Base-by-base conservation (phyloP, 805 yeast genomes). In the Jamesozyma rosinii region DNA sequence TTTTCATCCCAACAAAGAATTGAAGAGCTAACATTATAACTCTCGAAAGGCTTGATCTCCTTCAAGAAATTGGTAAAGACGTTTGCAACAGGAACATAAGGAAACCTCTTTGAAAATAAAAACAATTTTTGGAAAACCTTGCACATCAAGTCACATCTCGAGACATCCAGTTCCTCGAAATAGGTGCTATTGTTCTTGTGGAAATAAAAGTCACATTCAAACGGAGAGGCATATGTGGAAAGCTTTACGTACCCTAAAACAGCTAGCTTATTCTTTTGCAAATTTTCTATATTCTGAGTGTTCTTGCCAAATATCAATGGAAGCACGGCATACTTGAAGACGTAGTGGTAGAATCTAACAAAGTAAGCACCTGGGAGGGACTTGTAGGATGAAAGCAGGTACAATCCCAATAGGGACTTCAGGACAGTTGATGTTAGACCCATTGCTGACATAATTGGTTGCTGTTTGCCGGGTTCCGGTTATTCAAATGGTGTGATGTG, bases 111-210 rank as follows among this genome's bases (percentile, higher is more conserved):
- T n/a, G 53, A 52, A 40, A 66, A 70, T 47, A 37, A 66, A 58
- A 81, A 77, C 44, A 77, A 66, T 49, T 72, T 72, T 53, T 76
- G 80, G 52, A 89, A 75, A 4, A 77, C 64, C 37, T 65, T 61
- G 20, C 75, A 64, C 66, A 87, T 66, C 43, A 81, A 62, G 44
- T 78, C 76, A 6, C 83, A 71, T 57, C 97, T 76, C 2, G 85
- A 78, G 48, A 87, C 70, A 58, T 89, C 97, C 58, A 86, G 67
- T 51, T 89, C 97, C 17, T 70, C 65, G 55, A 83, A 82, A 63
- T 89, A 90, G 1, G 95, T 83, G 5, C 90, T 79, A 60, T 90
- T 90, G 44, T 83, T 77, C 66, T 89, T 90, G 68, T 89, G 97
- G 38, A 87, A 54, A 57, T 86, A 86, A 67, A 84, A 75, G 62